Base-by-base conservation (phyloP, 176 grass and related monocot species). In the Oryza meyeriana region DNA sequence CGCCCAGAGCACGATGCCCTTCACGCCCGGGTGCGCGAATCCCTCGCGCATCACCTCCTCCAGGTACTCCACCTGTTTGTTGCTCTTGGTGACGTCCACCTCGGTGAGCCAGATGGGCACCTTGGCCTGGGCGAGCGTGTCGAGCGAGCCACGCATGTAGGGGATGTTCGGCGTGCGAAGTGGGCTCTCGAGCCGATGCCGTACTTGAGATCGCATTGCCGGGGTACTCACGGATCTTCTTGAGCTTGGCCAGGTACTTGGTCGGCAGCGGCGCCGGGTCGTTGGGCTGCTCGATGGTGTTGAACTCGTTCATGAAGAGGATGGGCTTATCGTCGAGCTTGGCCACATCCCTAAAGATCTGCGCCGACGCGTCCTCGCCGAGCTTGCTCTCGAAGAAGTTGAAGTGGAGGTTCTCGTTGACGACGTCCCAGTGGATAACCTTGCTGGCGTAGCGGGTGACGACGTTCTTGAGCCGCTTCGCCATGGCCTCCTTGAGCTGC, bases 21-120 rank as follows among this genome's bases (percentile, higher is more conserved):
- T 45, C 6, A 91, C 89, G 1, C 81, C 84, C 18, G 84, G 92
- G 72, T 94, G 89, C 24, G 74, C 55, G 50, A 75, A 90, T 27
- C 81, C 94, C 58, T 97, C 94, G 48, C 90, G 68, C 80, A 92
- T 83, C 61, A 97, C 89, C 70, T 84, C 74, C 63, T 92, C 94
- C 86, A 97, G 71, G 76, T 75, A 85, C 26, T 84, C 38, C 69
- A 78, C 86, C 71, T 94, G 82, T 44, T 86, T 82, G 32, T 64
- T 10, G 1, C 87, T 68, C 52, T 83, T 42, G 29, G 29, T 52
- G n/a, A 91, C 81, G 41, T 97, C 94, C 13, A 94, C 78, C 82
- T 97, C 94, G 14, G 94, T 97, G 66, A 97, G 92, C 94, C 93
- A 95, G 81, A 97, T 80, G 74, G 92, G 88, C 8, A 90, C 66